Evolutionary conservation across 805 yeast species (phyloP), one percentile per base, ranked within the genome.

Genomic region (Barnettozyma pratensis): DNA sequence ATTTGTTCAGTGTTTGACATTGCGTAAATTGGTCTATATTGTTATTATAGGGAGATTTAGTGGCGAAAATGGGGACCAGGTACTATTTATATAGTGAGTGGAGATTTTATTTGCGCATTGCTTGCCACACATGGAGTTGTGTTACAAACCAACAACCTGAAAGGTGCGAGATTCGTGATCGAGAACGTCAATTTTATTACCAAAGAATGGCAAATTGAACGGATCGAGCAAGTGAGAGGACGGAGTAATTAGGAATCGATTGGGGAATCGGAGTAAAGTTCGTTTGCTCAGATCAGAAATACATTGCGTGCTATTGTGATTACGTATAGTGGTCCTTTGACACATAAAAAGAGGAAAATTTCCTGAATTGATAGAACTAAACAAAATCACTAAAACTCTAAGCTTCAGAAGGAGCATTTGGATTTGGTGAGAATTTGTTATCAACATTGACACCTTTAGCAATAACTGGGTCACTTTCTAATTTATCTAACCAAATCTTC

Each of bases 401-500:
- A 8, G 34, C 19, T 10, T 41, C 39, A 27, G 27, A 25, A 4
- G 42, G 42, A 5, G 46, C 46, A 26, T 44, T 44, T 26, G 7
- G 9, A 37, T 37, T 46, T 36, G 40, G 41, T 14, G 6, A 5
- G 12, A 36, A 12, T 4, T 10, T 25, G 44, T 40, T 46, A 27
- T 46, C 48, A 19, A 46, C 45, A 26, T 46, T 46, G 37, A 28
- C n/a, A 36, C 48, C 48, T n/a, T 30, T 42, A 6, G 49, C 49
- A 19, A 47, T 28, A 8, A 26, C 74, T 7, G 70, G 70, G 27
- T 69, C 46, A 8, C 50, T 51, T 3, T 54, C 59, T 45, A 76
- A 56, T 27, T 58, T 59, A 2, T 67, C 69, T 37, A 63, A 42
- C 81, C 81, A 77, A 37, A 67, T 62, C 29, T 64, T 48, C 27